A percentile compares a stretch with the other conserved stretches of the same genome.
These are phyloP conservation scores for Colletotrichum limetticola DNA, from an alignment of 2,329 filamentous ascomycete genomes.

Conservation along the genomic window DNA sequence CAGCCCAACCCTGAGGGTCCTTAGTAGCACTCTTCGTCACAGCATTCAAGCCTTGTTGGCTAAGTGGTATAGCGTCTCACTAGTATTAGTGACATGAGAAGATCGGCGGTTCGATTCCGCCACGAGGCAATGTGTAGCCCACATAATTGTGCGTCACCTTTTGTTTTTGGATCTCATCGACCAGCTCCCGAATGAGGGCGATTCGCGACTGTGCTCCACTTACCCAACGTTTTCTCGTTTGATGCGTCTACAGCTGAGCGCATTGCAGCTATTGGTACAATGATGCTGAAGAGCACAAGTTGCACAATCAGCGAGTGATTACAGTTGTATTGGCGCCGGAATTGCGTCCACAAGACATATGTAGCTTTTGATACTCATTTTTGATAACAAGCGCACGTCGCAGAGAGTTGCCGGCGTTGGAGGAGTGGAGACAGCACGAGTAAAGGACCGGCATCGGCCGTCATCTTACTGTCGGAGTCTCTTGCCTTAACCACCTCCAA, in stretches of 20 bases:
- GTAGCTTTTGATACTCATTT: too few species aligned
- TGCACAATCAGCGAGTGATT: too few species aligned
- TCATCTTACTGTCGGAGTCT: not conserved
- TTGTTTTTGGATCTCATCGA: too few species aligned
- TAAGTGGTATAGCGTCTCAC: constrained; percentile 35
- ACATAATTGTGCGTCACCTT: accelerated
- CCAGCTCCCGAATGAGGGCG: too few species aligned
- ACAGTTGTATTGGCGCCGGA: too few species aligned
- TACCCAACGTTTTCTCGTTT: too few species aligned
- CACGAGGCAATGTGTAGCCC: constrained; percentile 18
- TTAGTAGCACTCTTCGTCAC: accelerated
- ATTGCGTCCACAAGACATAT: too few species aligned
- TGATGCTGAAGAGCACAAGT: too few species aligned
- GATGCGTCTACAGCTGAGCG: too few species aligned
- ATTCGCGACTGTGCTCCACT: too few species aligned
- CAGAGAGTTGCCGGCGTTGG: not conserved
- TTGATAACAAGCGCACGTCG: not conserved
- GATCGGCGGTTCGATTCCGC: constrained; percentile 35
- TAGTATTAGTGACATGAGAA: constrained; percentile 31
- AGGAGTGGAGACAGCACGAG: constrained; percentile 13
- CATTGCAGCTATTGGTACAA: too few species aligned
- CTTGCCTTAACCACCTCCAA: not conserved
- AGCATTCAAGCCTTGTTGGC: constrained; percentile 3
- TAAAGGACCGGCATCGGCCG: constrained; percentile 20
- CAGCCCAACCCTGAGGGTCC: not conserved